Base-by-base conservation (phyloP, 371 early-diverging fungal species). In the Coemansia sp. region DNA sequence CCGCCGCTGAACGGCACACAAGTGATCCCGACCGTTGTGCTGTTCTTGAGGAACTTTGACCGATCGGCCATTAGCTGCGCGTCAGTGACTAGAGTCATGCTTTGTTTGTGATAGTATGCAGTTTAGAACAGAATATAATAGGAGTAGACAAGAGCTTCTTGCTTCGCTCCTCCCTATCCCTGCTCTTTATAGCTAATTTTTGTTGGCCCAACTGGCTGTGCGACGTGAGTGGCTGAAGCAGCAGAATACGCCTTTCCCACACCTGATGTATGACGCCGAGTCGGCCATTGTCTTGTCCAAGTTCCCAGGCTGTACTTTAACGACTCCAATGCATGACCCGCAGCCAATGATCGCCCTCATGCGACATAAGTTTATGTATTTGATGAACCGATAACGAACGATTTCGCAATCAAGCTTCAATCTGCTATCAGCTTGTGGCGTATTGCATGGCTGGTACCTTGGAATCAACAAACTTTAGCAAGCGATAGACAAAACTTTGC, bases 1-100 rank as follows among this genome's bases (percentile, higher is more conserved):
- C 92, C 92, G 21, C 88, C 92, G 80, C 88, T 89, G 80, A 94
- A 93, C 13, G 92, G 89, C 22, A 89, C 89, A 29, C 90, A 90
- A 51, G 92, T 82, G 62, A 93, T 77, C 24, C 88, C 89, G 50
- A 91, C 90, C 21, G 87, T 84, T 55, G 81, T 75, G 22, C 79
- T 63, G 66, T 83, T 40, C 48, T 65, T 64, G 37, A 80, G 59
- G 50, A 74, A 80, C 69, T 75, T 80, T 51, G 64, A 57, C 45
- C 71, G 70, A 55, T 51, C 61, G 11, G 67, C 60, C 70, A 75
- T 70, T 37, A 70, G 75, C 61, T 61, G 67, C 11, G 75, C 75
- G 48, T 75, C 75, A 4, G 66, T 52, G 5, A 56, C 14, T 18
- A 0, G n/a, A 18, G 47, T n/a, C 21, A 7, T n/a, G 34, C 56